Base-by-base conservation (phyloP, 2,329 filamentous ascomycete genomes). In the Trichoderma simmonsii region DNA sequence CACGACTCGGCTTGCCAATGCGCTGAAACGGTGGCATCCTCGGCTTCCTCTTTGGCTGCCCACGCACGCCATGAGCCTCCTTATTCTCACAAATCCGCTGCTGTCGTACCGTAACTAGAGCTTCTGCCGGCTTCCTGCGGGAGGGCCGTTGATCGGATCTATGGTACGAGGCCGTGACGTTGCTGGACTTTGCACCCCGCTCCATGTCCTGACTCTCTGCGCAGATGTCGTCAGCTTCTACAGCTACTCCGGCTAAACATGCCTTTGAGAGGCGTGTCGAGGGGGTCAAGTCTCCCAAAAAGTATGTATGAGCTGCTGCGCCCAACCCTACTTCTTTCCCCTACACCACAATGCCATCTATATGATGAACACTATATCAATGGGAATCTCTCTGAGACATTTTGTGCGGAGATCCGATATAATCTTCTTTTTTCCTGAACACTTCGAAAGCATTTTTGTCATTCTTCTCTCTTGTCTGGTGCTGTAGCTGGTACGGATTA, bases 341-440 rank as follows among this genome's bases (percentile, higher is more conserved):
- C 32, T 21, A 9, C 9, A 11, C 57, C 67, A 62, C 15, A 30
- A 14, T 63, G 75, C 76, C 75, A 84, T 77, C 76, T 75, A 85
- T 77, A 86, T 90, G 86, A 97, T 97, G 95, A 97, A 93, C 86
- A 87, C 84, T 85, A 87, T 91, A 91, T 93, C 91, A 97, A 97
- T 99, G 96, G 96, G 96, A 99, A 99, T 99, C 96, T 99, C 97
- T 99, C 96, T 92, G 93, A 98, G 93, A 88, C 62, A 89, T 86
- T 84, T 82, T 83, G 88, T 99, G 96, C 93, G 92, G 96, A 99
- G 90, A 94, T 90, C 83, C 85, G 87, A 91, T 93, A 82, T 81
- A 74, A 77, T 62, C 60, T 81, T 81, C 78, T 91, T 93, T 90
- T 90, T 84, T 88, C 87, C 90, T 80, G 68, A 70, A 28, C 51